phyloP scores from a whole-genome alignment of 768 basidiomycete species.

The Hypsizygus marmoreus region DNA sequence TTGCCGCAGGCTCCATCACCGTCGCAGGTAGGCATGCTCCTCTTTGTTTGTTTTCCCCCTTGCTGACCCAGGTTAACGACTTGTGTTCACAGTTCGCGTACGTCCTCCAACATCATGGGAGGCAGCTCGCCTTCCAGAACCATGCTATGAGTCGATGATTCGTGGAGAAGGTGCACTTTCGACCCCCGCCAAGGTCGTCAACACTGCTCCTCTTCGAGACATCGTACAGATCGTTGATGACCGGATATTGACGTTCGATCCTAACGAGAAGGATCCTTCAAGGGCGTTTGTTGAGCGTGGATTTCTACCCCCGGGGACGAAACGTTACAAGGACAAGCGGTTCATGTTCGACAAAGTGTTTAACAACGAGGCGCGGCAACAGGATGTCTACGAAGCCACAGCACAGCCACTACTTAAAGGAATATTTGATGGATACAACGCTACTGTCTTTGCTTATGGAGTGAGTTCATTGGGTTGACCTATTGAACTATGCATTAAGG shows the following conservation, averaged over 20 bases:
- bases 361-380: constrained; percentile 76
- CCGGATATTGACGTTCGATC: constrained; percentile 94
- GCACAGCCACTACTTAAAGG: constrained; percentile 83
- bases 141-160: constrained; percentile 67
- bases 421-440: constrained; percentile 92
- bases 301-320: constrained; percentile 83
- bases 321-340: constrained; percentile 93
- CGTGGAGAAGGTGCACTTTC: constrained; percentile 88
- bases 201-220: constrained; percentile 64
- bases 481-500: constrained; percentile 17
- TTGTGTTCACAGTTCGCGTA: constrained; percentile 69
- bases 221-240: constrained; percentile 92
- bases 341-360: constrained; percentile 98
- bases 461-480: constrained; percentile 43
- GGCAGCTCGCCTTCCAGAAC: constrained; percentile 80
- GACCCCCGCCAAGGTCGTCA: constrained; percentile 56
- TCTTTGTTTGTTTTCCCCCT: constrained; percentile 14
- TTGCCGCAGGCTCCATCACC: constrained; percentile 84
- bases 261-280: constrained; percentile 84
- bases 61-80: constrained; percentile 15
- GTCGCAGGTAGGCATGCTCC: constrained; percentile 65
- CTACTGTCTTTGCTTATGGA: constrained; percentile 98
- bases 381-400: constrained; percentile 85
- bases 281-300: constrained; percentile 83
- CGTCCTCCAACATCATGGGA: constrained; percentile 87